phyloP scores from a whole-genome alignment of 169 alveolate genomes.

The Plasmodium malariae region DNA sequence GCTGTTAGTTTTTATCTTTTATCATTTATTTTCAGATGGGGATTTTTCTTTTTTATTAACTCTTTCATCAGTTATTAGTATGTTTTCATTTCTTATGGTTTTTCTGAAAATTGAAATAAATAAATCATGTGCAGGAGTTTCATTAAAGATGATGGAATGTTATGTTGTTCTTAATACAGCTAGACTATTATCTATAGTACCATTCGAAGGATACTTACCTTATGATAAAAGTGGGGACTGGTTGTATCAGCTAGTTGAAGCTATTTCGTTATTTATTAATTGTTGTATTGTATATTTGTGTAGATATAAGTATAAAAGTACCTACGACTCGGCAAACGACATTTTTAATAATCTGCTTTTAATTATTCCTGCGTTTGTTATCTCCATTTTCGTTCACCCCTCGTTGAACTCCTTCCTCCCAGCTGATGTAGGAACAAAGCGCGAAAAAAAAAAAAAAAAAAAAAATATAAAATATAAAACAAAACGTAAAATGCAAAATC shows the following conservation, averaged over 20 bases:
- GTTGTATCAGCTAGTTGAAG: slow-evolving; percentile 93
- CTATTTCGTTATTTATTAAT: slow-evolving; percentile 87
- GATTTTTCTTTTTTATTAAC: slow-evolving; percentile 95
- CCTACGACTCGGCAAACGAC: slow-evolving; percentile 89
- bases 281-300: slow-evolving; percentile 90
- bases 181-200: slow-evolving; percentile 91
- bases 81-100: slow-evolving; percentile 92
- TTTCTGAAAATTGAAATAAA: slow-evolving; percentile 87
- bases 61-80: slow-evolving; percentile 91
- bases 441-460: not conserved
- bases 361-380: slow-evolving; percentile 87
- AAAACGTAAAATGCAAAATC: not conserved
- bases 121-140: slow-evolving; percentile 91
- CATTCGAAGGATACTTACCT: slow-evolving; percentile 95
- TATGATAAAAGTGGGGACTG: slow-evolving; percentile 96
- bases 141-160: slow-evolving; percentile 91
- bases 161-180: slow-evolving; percentile 89
- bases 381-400: slow-evolving; percentile 93
- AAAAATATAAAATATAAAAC: not conserved
- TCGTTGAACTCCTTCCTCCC: slow-evolving; percentile 92
- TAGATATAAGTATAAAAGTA: slow-evolving; percentile 84
- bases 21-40: slow-evolving; percentile 90
- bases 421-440: slow-evolving; percentile 83
- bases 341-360: slow-evolving; percentile 87
- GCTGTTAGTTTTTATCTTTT: slow-evolving; percentile 58